Conservation (phyloP, 306 rosid species). For the Cicer bijugum region DNA sequence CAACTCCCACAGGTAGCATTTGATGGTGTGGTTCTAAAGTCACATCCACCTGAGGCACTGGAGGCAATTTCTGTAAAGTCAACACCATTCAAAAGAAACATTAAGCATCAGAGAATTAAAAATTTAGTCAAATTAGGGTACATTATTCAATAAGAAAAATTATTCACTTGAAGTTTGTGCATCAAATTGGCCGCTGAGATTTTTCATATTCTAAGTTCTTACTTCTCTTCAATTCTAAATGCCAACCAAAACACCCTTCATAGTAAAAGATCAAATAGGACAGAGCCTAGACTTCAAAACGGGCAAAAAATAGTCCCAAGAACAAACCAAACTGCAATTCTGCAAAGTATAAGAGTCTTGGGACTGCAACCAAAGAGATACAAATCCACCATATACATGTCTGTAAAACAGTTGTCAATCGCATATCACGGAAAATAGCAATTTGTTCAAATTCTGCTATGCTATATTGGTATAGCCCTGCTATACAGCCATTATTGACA, state of each 20-base stretch:
- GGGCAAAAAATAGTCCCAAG: background rate
- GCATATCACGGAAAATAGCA: too few relatives aligned
- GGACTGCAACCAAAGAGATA: background rate
- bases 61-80: slow-evolving; percentile 71
- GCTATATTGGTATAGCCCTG: too few relatives aligned
- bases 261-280: background rate
- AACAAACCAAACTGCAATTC: slow-evolving; percentile 23
- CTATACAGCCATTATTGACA: too few relatives aligned
- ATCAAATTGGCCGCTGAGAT: slow-evolving; percentile 10
- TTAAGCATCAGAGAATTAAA: background rate
- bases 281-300: background rate
- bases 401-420: too few relatives aligned
- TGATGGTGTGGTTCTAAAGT: slow-evolving; percentile 74
- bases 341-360: background rate
- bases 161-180: background rate
- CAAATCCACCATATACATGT: slow-evolving; percentile 18
- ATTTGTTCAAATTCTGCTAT: too few relatives aligned
- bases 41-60: slow-evolving; percentile 68
- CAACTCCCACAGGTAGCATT: slow-evolving; percentile 73
- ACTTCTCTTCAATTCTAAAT: slow-evolving; percentile 7
- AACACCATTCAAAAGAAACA: slow-evolving; percentile 25
- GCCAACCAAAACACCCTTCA: background rate
- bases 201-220: background rate
- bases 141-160: slow-evolving; percentile 11
- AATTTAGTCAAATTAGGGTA: slow-evolving; percentile 15